phyloP scores from a whole-genome alignment of 164 flowering plant species.

The Litsea cubeba region DNA sequence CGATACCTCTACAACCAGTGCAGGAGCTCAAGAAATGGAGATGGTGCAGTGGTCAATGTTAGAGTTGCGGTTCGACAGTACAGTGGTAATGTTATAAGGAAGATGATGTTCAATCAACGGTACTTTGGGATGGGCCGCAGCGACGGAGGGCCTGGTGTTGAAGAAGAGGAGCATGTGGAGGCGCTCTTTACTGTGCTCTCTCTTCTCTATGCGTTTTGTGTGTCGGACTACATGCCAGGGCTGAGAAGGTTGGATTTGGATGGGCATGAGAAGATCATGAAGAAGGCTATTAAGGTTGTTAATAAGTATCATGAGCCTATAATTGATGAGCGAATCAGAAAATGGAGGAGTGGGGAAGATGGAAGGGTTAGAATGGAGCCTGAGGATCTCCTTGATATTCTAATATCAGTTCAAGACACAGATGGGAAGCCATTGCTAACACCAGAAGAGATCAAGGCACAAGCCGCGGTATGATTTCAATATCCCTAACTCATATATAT shows the following conservation, averaged over 20 bases:
- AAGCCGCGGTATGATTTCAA: conserved; percentile 18
- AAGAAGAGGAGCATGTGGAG: no score
- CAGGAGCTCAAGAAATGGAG: not conserved
- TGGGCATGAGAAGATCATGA: conserved; percentile 34
- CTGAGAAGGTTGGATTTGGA: conserved; percentile 32
- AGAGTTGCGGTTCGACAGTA: conserved; percentile 15
- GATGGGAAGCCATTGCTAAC: conserved; percentile 19
- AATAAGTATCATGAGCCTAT: conserved; percentile 26
- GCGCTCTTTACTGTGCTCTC: not conserved
- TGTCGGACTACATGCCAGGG: conserved; percentile 29
- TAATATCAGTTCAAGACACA: conserved; percentile 14
- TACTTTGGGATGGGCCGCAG: conserved; percentile 21
- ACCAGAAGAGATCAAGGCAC: conserved; percentile 17
- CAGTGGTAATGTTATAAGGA: not conserved
- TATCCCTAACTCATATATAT: not conserved
- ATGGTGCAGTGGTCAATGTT: conserved; percentile 7
- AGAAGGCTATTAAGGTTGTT: conserved; percentile 13
- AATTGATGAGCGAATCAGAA: conserved; percentile 26
- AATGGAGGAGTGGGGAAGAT: conserved; percentile 16
- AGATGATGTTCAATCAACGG: conserved; percentile 25
- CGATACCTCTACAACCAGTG: conserved; percentile 24
- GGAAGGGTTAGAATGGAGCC: conserved; percentile 7
- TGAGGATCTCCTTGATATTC: conserved; percentile 26
- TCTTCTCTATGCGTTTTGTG: conserved; percentile 20
- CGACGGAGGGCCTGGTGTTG: conserved; percentile 14